phyloP scores from a whole-genome alignment of 2,329 filamentous ascomycete genomes.

The Pezicula rhizophila region DNA sequence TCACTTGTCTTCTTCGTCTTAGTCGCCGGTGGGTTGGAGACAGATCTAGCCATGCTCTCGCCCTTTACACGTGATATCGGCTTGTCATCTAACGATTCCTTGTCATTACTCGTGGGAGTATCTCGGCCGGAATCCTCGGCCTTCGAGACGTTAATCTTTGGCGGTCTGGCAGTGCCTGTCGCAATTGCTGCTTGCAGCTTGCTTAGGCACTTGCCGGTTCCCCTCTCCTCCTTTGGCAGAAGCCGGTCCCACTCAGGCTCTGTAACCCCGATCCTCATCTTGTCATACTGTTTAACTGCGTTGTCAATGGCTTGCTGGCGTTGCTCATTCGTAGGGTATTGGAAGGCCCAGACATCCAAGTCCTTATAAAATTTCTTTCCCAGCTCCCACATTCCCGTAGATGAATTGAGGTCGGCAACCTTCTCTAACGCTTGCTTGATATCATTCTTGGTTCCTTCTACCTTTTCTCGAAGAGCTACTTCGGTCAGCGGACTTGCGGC shows the following conservation, averaged over 20 bases:
- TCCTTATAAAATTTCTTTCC: slow-evolving; percentile 56
- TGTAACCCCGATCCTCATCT: slow-evolving; percentile 46
- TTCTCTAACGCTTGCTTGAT: slow-evolving; percentile 50
- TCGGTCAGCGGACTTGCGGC: slow-evolving; percentile 47
- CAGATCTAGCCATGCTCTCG: slow-evolving; percentile 43
- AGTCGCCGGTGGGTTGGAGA: slow-evolving; percentile 42
- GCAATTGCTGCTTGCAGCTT: slow-evolving; percentile 54
- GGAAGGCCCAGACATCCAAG: slow-evolving; percentile 57
- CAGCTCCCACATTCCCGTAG: slow-evolving; percentile 47
- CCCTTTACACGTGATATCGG: slow-evolving; percentile 26
- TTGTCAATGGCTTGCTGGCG: slow-evolving; percentile 56
- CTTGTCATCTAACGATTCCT: slow-evolving; percentile 26
- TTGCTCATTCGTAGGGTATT: slow-evolving; percentile 47
- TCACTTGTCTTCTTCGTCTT: slow-evolving; percentile 53
- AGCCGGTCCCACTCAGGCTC: slow-evolving; percentile 57
- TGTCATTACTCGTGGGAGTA: slow-evolving; percentile 40
- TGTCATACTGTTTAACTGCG: slow-evolving; percentile 54
- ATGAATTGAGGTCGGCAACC: slow-evolving; percentile 46
- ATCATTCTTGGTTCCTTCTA: slow-evolving; percentile 39
- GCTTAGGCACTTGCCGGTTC: slow-evolving; percentile 55
- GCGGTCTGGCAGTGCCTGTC: slow-evolving; percentile 43
- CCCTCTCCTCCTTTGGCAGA: slow-evolving; percentile 51
- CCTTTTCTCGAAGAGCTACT: slow-evolving; percentile 45
- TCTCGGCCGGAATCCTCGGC: slow-evolving; percentile 40
- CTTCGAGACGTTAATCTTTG: slow-evolving; percentile 46